A percentile compares a stretch with the other conserved stretches of the same genome.
Conservation (phyloP, 75 land plant species). For the Isoetes taiwanensis region DNA sequence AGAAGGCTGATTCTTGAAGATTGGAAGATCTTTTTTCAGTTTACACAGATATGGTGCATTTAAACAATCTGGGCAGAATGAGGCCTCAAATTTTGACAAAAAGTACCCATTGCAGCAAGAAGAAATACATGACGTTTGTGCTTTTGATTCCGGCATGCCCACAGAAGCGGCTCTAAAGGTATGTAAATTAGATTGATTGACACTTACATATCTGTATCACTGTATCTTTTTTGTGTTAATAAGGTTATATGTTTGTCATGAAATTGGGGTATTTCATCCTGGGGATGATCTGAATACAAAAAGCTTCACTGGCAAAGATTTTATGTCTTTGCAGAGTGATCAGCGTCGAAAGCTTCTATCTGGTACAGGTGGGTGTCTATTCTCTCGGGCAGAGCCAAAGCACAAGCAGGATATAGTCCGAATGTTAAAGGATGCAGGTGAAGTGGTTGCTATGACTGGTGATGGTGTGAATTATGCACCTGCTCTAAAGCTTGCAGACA, state of each 20-base stretch:
- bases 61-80: too few species aligned
- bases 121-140: too few species aligned
- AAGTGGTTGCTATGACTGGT: conserved; percentile 8
- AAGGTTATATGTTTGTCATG: conserved; percentile 15
- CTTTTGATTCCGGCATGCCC: conserved; percentile 71
- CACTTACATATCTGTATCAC: too few species aligned
- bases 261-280: background rate
- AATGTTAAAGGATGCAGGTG: conserved; percentile 6
- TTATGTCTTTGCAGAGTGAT: background rate
- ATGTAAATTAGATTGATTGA: too few species aligned
- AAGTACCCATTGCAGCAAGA: too few species aligned
- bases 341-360: background rate
- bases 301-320: conserved; percentile 3
- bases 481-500: conserved; percentile 4
- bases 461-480: conserved; percentile 5
- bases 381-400: background rate
- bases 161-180: conserved; percentile 95
- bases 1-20: too few species aligned
- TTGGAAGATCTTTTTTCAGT: too few species aligned
- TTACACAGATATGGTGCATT: too few species aligned
- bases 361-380: background rate
- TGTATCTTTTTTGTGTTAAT: too few species aligned
- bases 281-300: background rate
- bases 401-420: conserved; percentile 1
- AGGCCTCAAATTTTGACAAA: too few species aligned